Evolutionary conservation across 202 grass and related monocot species (phyloP), one percentile per base, ranked within the genome.

Genomic region (Zoysia matrella): DNA sequence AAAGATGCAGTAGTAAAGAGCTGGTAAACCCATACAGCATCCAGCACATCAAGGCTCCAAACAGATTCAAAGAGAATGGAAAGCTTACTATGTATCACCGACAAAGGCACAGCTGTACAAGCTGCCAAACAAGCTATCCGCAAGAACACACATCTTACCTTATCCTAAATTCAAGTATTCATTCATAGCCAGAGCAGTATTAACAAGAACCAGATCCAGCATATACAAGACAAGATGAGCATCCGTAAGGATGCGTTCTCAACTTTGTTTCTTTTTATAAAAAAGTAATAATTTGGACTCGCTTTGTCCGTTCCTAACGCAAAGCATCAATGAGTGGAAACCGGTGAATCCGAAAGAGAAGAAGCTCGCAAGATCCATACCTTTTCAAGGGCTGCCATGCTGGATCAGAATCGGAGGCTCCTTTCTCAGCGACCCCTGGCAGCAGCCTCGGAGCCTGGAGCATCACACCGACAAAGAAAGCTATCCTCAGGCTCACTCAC

Each of bases 361-460:
- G 60, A 50, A 57, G 61, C 36, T 57, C 11, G 3, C 54, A 41
- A 71, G 74, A 83, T 74, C 52, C 75, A 83, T 74, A 88, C 86
- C 86, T 68, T 88, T 88, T 83, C 60, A 18, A 52, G n/a, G 7
- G 11, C 50, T 8, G 4, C 16, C 52, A 11, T 8, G 0, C 46
- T n/a, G 53, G 72, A 88, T 14, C 74, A 74, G 61, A 83, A 79
- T 7, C 68, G 62, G 69, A 78, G 41, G 67, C 51, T 51, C 60
- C 46, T 55, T 22, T 72, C 51, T 14, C 42, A 30, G 51, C 9
- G 57, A 58, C 43, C 67, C 58, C 82, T 39, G 57, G 73, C 66
- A n/a, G 45, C 57, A 60, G 57, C 57, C 57, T 36, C 30, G 16
- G 57, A 18, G 60, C 49, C 10, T 44, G 58, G 39, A 87, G 80